These are phyloP conservation scores for Vanrija sp. DNA, from an alignment of 1,284 basidiomycete species.

Conservation along the genomic window DNA sequence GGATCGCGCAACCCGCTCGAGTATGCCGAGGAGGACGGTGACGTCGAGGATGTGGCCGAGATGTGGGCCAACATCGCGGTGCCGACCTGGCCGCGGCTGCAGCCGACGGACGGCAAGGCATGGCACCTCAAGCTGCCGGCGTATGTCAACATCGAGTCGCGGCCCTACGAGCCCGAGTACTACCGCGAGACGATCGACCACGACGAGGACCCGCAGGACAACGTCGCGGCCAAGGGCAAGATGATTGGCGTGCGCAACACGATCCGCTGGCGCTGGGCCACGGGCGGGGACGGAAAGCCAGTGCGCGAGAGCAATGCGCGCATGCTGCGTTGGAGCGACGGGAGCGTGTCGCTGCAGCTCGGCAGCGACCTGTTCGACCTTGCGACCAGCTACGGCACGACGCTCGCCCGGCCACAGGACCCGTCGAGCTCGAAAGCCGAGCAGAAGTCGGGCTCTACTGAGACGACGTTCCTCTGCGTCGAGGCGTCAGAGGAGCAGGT, in stretches of 20 bases:
- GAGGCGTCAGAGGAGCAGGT: constrained; percentile 28
- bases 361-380: constrained; percentile 47
- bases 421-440: neutral
- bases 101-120: constrained; percentile 44
- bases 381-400: constrained; percentile 35
- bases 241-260: constrained; percentile 48
- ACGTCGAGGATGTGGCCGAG: constrained; percentile 22
- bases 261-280: constrained; percentile 46
- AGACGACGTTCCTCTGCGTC: constrained; percentile 35
- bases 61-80: constrained; percentile 33
- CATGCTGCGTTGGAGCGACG: constrained; percentile 49
- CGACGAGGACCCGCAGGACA: constrained; percentile 22
- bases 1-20: constrained; percentile 36
- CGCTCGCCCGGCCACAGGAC: constrained; percentile 22
- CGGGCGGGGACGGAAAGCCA: constrained; percentile 35
- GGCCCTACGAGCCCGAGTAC: constrained; percentile 41
- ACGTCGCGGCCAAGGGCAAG: constrained; percentile 32
- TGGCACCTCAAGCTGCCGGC: constrained; percentile 41
- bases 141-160: constrained; percentile 42
- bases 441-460: neutral
- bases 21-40: constrained; percentile 39
- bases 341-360: constrained; percentile 44
- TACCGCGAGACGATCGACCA: constrained; percentile 36
- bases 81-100: constrained; percentile 38
- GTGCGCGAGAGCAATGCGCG: constrained; percentile 41